Evolutionary conservation across 805 yeast genomes (phyloP).

Genomic region (Hanseniaspora taiwanica): DNA sequence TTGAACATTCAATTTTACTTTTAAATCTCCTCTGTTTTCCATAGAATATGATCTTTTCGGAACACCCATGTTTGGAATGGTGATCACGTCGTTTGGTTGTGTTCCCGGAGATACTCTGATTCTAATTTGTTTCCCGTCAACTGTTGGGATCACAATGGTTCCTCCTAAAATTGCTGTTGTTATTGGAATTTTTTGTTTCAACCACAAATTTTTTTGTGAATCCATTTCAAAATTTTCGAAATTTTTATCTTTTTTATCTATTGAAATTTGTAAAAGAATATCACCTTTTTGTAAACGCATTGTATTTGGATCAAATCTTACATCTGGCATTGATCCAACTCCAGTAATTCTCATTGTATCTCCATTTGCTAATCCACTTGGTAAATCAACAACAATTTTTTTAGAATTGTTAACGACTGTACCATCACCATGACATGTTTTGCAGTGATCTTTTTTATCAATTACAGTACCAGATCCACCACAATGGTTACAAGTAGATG

Average conservation of each 20-base stretch:
- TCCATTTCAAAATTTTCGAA: constrained; percentile 50
- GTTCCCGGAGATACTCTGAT: constrained; percentile 77
- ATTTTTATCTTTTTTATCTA: constrained; percentile 71
- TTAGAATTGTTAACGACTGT: constrained; percentile 48
- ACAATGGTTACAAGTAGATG: constrained; percentile 81
- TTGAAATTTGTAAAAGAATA: constrained; percentile 67
- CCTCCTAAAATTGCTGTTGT: constrained; percentile 98
- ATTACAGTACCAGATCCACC: constrained; percentile 79
- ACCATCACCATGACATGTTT: constrained; percentile 81
- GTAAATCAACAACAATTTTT: constrained; percentile 70
- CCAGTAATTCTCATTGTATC: constrained; percentile 72
- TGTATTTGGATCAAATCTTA: constrained; percentile 53
- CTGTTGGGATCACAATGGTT: constrained; percentile 75
- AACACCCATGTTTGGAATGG: constrained; percentile 78
- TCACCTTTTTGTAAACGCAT: constrained; percentile 72
- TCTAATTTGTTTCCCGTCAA: constrained; percentile 65
- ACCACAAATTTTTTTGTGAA: constrained; percentile 53
- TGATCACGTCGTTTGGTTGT: constrained; percentile 57
- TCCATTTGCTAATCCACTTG: constrained; percentile 82
- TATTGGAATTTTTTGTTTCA: constrained; percentile 61
- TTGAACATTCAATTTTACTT: constrained; percentile 57
- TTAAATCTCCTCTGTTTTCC: constrained; percentile 58
- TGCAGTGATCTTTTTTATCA: constrained; percentile 56
- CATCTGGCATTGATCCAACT: constrained; percentile 81
- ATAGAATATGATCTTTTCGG: constrained; percentile 45